Base-by-base conservation (phyloP, 1,284 basidiomycete species). In the Sanghuangporus sanghuang region DNA sequence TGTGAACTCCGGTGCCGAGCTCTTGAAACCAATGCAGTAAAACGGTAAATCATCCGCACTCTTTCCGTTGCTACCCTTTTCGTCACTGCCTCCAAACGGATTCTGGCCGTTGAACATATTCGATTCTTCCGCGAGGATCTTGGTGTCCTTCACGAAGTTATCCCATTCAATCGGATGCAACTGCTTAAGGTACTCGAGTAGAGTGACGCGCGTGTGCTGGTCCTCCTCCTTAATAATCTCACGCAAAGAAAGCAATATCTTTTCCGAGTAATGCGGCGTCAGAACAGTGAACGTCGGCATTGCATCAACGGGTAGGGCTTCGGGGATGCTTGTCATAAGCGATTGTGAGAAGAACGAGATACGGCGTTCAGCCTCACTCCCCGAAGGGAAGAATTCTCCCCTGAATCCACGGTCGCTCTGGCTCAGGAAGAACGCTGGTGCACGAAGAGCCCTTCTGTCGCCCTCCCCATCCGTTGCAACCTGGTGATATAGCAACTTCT, bases 11-110 rank as follows among this genome's bases (percentile, higher is more conserved):
- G 96, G 96, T 4, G 96, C 95, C 21, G 96, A 95, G 63, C 92
- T 96, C 84, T 98, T 98, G 90, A 99, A 99, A 68, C 97, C 96
- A 71, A 99, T 96, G 75, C 94, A 97, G 79, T 98, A 96, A 83
- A 98, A 98, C 1, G 96, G 96, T 66, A 99, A 83, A 74, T 99
- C 96, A 74, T 98, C 93, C 61, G 89, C 85, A 78, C 93, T 96
- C 64, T 91, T 89, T 66, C 82, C 81, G 49, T 74, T 72, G 55
- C 78, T 77, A 18, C 81, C 86, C 78, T 98, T 97, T 76, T 97
- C 95, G 75, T 96, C 94, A 16, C 69, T 67, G 12, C 81, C 79
- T 64, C 86, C 87, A 72, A 93, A 93, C 0, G 93, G 92, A 71
- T 85, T 87, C 62, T 84, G 79, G 40, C 90, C 92, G 67, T 89